Percentiles rank a stretch among this genome's conserved stretches.
Evolutionary conservation across 192 early-diverging fungal genomes (phyloP).

Genomic region (Backusella morwellensis): DNA sequence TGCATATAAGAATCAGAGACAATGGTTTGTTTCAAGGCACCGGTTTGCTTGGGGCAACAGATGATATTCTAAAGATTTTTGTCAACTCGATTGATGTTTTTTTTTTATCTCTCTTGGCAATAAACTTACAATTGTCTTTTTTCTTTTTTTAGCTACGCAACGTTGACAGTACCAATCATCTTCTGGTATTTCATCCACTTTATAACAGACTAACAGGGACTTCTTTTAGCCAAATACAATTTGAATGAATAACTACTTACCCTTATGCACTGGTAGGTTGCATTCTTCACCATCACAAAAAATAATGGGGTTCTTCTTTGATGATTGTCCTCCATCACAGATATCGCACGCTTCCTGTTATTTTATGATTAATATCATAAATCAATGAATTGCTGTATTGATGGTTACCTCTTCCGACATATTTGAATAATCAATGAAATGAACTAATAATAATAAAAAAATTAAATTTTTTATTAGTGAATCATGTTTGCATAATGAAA

Average conservation of each 20-base stretch:
- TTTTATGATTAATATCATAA: neutral
- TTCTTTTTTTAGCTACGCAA: conserved; percentile 38
- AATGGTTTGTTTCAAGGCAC: conserved; percentile 45
- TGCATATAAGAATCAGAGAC: conserved; percentile 44
- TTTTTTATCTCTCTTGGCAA: neutral
- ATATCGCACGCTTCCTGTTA: conserved; percentile 37
- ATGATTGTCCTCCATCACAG: conserved; percentile 43
- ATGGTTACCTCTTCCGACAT: neutral
- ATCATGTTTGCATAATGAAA: neutral
- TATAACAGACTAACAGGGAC: conserved; percentile 34
- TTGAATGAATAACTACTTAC: neutral
- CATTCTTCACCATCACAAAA: conserved; percentile 51
- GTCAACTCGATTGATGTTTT: no score
- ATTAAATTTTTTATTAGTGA: neutral
- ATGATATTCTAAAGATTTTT: conserved; percentile 30
- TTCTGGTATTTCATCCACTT: conserved; percentile 38
- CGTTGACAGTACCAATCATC: conserved; percentile 52
- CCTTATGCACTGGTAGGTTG: conserved; percentile 42
- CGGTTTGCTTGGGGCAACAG: conserved; percentile 40
- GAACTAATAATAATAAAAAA: neutral
- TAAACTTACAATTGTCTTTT: conserved; percentile 40
- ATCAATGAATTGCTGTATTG: neutral
- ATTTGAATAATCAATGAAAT: neutral
- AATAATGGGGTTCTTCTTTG: conserved; percentile 44
- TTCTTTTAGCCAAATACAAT: neutral